Conservation (phyloP, 768 basidiomycete genomes). For the Aureoboletus auriporus region DNA sequence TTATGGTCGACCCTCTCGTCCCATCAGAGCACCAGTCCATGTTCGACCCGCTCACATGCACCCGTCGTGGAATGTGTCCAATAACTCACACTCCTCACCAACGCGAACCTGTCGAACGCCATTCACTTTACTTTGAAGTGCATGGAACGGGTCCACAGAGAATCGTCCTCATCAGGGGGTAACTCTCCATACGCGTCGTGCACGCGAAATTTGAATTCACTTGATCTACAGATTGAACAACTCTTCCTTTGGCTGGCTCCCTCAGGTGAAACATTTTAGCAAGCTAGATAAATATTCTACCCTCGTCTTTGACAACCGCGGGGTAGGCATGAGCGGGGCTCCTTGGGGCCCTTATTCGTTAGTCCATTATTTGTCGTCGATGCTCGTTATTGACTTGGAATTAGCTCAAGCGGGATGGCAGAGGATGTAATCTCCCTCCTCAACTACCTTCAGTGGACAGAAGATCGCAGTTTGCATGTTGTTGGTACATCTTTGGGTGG, state of each 20-base stretch:
- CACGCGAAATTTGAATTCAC: background rate
- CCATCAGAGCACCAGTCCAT: constrained; percentile 34
- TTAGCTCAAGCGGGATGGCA: constrained; percentile 74
- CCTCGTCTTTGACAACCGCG: constrained; percentile 82
- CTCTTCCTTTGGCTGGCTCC: constrained; percentile 58
- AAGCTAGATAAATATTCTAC: constrained; percentile 49
- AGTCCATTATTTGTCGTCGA: constrained; percentile 15
- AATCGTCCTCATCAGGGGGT: constrained; percentile 78
- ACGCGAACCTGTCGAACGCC: constrained; percentile 52
- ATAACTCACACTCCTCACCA: constrained; percentile 51
- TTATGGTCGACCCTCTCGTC: constrained; percentile 1
- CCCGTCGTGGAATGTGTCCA: constrained; percentile 73
- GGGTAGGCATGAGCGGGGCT: constrained; percentile 70
- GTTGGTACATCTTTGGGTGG: constrained; percentile 78
- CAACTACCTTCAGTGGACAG: constrained; percentile 70
- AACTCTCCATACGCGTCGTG: background rate
- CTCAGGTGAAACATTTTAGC: constrained; percentile 64
- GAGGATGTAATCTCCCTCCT: constrained; percentile 65
- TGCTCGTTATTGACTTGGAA: background rate
- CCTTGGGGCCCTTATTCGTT: constrained; percentile 78
- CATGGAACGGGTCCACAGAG: constrained; percentile 68
- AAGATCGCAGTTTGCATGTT: constrained; percentile 55
- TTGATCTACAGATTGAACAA: constrained; percentile 48
- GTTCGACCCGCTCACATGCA: constrained; percentile 59
- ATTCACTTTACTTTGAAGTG: constrained; percentile 76